Conservation (phyloP, 805 yeast species). For the Candida multigemmis region DNA sequence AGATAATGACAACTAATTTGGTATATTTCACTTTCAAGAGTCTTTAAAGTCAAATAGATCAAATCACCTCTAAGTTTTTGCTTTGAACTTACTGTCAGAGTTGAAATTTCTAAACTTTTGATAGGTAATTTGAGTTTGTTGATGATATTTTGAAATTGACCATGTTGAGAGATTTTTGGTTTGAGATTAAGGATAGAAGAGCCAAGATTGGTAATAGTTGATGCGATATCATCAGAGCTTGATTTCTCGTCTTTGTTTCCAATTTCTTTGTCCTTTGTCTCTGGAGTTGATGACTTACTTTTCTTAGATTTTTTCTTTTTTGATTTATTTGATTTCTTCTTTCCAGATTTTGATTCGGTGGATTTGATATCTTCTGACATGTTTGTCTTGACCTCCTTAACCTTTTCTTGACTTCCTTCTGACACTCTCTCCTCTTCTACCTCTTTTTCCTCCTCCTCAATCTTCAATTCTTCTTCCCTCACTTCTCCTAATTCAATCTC, state of each 20-base stretch:
- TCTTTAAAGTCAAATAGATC: conserved; percentile 62
- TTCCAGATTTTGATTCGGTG: too few relatives aligned
- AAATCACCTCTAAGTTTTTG: conserved; percentile 67
- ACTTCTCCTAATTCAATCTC: conserved; percentile 29
- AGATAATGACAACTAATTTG: conserved; percentile 70
- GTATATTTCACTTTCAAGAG: conserved; percentile 72
- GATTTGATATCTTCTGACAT: too few relatives aligned
- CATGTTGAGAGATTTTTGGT: conserved; percentile 11
- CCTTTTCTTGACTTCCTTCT: too few relatives aligned
- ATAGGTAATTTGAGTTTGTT: conserved; percentile 39
- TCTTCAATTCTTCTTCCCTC: conserved; percentile 7
- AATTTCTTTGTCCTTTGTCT: conserved; percentile 1
- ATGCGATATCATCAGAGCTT: conserved; percentile 7
- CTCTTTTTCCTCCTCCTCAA: conserved; percentile 7
- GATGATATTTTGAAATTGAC: conserved; percentile 19
- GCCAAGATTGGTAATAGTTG: conserved; percentile 6
- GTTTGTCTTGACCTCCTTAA: too few relatives aligned
- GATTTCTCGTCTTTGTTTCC: conserved; percentile 21
- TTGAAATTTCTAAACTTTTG: conserved; percentile 48
- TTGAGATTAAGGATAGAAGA: too few relatives aligned
- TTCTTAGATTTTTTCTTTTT: too few relatives aligned
- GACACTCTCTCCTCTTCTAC: conserved; percentile 5
- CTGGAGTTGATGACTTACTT: too few relatives aligned
- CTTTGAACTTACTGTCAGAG: conserved; percentile 68
- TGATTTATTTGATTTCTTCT: too few relatives aligned